Base-by-base conservation (phyloP, 2,329 filamentous ascomycete genomes). In the Aspergillus uvarum region DNA sequence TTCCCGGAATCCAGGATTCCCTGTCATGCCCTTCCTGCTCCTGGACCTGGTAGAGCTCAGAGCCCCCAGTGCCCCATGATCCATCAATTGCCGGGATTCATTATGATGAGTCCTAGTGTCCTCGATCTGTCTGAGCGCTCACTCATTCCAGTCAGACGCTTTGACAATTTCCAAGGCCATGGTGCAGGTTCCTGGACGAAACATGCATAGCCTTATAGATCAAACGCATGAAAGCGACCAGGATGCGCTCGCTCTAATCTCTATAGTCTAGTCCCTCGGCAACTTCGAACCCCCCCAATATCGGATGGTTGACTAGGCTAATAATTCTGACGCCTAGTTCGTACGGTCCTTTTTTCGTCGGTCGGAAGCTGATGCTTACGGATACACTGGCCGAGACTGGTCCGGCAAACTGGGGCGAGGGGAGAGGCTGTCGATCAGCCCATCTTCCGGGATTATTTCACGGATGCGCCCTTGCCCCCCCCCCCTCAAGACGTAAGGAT, bases 51-150 rank as follows among this genome's bases (percentile, higher is more conserved):
- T 31, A 48, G 42, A 55, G 53, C 52, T 47, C 24, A 48, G 29
- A 48, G 53, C 53, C 29, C 53, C 16, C 47, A 35, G 47, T 47
- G 44, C 29, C 42, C 53, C 47, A 31, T 55, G 53, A 48, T 48
- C 47, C 42, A 48, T 55, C 42, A 50, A 22, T 42, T 48, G 53
- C 42, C 26, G 42, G 42, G 53, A 19, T 29, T 12, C 32, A 26
- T 55, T 55, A 21, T 55, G 53, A 55, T 29, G 53, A 47, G 53
- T 55, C 42, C 53, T 47, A 31, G 53, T 31, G 42, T 48, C 42
- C 53, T 47, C 42, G 53, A 55, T 55, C 26, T 44, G 42, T 47
- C 53, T 47, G 42, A 55, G 53, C 19, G 53, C 16, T 35, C 42
- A 5, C 47, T 44, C 42, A 22, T 55, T n/a, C 53, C 42, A 22